Conservation (phyloP, 768 basidiomycete genomes). For the Tulasnella sp. region DNA sequence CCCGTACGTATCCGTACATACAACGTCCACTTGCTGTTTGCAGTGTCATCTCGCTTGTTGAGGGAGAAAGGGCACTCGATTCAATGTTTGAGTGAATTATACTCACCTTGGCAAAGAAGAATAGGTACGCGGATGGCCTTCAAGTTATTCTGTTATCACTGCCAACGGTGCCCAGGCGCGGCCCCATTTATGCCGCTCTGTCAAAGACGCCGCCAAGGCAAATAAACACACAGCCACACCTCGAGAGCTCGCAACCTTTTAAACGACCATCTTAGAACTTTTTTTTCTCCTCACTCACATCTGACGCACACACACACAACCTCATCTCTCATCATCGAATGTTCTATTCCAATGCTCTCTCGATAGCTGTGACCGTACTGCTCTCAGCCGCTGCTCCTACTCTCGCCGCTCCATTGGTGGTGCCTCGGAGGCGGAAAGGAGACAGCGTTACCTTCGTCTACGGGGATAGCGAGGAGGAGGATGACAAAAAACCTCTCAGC, state of each 20-base stretch:
- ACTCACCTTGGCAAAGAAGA: not conserved
- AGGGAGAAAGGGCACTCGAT: not conserved
- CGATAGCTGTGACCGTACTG: not conserved
- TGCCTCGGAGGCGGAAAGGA: conserved; percentile 3
- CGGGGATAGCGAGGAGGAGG: not conserved
- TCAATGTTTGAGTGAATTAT: not conserved
- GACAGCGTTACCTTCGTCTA: not conserved
- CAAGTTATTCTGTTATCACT: not conserved
- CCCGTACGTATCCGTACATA: not conserved
- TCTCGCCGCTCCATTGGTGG: not conserved
- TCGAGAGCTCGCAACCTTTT: not conserved
- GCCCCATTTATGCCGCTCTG: too few relatives aligned
- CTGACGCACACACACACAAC: not conserved
- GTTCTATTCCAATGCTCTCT: not conserved
- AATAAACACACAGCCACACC: not conserved
- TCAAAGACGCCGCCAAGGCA: not conserved
- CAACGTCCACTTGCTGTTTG: not conserved
- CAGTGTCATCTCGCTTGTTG: not conserved
- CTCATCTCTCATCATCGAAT: not conserved
- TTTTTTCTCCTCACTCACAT: not conserved
- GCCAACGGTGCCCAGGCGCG: not conserved
- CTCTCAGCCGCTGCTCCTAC: not conserved
- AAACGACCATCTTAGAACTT: not conserved
- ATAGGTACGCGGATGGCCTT: not conserved
- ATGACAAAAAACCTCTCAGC: not conserved